Base-by-base conservation (phyloP, 257 asterid genomes). In the Capsicum baccatum region DNA sequence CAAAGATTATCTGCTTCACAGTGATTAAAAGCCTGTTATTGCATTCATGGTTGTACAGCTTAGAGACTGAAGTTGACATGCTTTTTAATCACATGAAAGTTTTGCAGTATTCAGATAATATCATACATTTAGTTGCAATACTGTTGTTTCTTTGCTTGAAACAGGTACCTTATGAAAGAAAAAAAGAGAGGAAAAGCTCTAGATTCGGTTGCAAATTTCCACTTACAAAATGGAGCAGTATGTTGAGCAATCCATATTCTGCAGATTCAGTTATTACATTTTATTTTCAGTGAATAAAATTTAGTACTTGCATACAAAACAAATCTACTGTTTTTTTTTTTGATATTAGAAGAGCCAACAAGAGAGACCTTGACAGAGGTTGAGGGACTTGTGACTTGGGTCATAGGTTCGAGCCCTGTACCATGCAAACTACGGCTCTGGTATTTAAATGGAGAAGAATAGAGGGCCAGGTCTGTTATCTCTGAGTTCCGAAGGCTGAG, bases 181-280 rank as follows among this genome's bases (percentile, higher is more conserved):
- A 96, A 93, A 89, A 94, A 94, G 94, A 91, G 97, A 88, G 98
- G 97, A 62, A 96, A 96, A 87, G 97, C 98, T 83, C 89, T 94
- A 79, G 98, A 94, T 87, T 92, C 99, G 26, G 99, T 96, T 83
- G 98, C 97, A 85, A 94, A 94, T 88, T 96, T 96, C 89, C 99
- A 96, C 91, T 89, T 96, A 86, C 99, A 94, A 85, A 96, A 96
- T 85, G 99, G 99, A 87, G 99, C 99, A 86, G 99, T 96, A 88
- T 85, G 97, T 91, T 83, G 54, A 85, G 48, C 80, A 80, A 74
- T 79, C 59, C 33, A 47, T 79, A 58, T 66, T 81, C n/a, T 80
- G 67, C 71, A 68, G 35, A 68, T 56, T 83, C 70, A 79, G 48
- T 56, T 19, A 33, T 55, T 64, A 58, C 68, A 66, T 78, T 78